A percentile compares a stretch with the other conserved stretches of the same genome.
Conservation (phyloP, 208 protist genomes). For the Acanthamoeba castellanii region DNA sequence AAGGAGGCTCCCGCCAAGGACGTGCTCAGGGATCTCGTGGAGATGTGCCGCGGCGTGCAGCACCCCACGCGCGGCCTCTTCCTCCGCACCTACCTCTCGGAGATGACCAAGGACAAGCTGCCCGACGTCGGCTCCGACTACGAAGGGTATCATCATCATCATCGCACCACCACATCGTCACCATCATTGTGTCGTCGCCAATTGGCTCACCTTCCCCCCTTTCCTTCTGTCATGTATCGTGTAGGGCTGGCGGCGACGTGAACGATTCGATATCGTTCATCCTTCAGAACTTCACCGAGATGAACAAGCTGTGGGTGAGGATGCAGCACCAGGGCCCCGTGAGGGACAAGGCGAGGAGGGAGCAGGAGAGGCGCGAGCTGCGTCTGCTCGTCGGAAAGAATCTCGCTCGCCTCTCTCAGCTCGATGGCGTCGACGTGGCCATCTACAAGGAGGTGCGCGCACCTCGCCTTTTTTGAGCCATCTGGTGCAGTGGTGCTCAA, state of each 20-base stretch:
- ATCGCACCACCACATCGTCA: background rate
- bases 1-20: conserved; percentile 94
- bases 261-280: conserved; percentile 96
- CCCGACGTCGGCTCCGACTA: conserved; percentile 92
- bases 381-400: conserved; percentile 98
- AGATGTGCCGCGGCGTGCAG: conserved; percentile 99
- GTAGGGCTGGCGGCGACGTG: conserved; percentile 90
- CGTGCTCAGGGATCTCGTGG: conserved; percentile 97
- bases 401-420: conserved; percentile 95
- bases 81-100: conserved; percentile 97
- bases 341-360: conserved; percentile 87
- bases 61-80: conserved; percentile 99
- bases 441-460: conserved; percentile 90
- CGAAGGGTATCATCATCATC: conserved; percentile 17
- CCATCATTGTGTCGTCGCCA: background rate
- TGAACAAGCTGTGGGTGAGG: conserved; percentile 99
- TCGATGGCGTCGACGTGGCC: conserved; percentile 95
- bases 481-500: too few relatives aligned
- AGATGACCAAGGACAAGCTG: conserved; percentile 97
- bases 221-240: background rate
- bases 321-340: conserved; percentile 95
- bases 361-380: conserved; percentile 96
- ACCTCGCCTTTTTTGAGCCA: background rate
- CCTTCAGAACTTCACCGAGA: conserved; percentile 98
- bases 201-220: background rate